phyloP scores from a whole-genome alignment of 192 early-diverging fungal genomes.

The Rhizophlyctis rosea region DNA sequence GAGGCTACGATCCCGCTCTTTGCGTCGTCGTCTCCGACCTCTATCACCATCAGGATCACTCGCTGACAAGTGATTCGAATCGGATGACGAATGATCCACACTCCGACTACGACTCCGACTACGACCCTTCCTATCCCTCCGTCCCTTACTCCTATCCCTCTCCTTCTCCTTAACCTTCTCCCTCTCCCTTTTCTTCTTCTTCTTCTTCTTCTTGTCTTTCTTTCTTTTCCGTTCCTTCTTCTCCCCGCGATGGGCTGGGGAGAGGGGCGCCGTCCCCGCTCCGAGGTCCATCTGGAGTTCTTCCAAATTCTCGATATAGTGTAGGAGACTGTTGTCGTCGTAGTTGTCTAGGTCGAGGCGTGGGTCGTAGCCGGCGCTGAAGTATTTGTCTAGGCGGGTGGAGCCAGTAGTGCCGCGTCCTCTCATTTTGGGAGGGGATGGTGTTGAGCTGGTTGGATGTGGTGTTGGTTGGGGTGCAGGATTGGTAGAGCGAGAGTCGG shows the following conservation, averaged over 20 bases:
- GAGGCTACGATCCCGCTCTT: too few species aligned
- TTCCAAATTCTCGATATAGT: slow-evolving; percentile 36
- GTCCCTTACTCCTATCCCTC: too few species aligned
- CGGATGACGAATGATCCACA: too few species aligned
- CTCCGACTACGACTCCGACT: too few species aligned
- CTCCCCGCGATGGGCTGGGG: not conserved
- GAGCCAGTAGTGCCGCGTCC: slow-evolving; percentile 32
- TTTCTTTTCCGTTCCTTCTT: slow-evolving; percentile 9
- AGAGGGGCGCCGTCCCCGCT: not conserved
- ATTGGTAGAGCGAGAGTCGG: not conserved
- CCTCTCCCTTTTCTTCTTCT: slow-evolving; percentile 16
- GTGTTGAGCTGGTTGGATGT: too few species aligned
- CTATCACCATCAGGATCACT: too few species aligned
- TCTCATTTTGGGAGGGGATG: slow-evolving; percentile 13
- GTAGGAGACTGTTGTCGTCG: slow-evolving; percentile 36
- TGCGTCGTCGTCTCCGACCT: too few species aligned
- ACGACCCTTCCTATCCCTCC: too few species aligned
- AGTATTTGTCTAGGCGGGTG: slow-evolving; percentile 44
- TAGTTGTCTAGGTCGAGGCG: slow-evolving; percentile 48
- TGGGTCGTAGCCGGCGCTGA: slow-evolving; percentile 44
- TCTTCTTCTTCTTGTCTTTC: slow-evolving; percentile 17
- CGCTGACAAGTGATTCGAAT: too few species aligned
- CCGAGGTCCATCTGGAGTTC: slow-evolving; percentile 15
- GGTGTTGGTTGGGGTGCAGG: not conserved
- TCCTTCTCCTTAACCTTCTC: too few species aligned